Evolutionary conservation across 2,329 filamentous ascomycete species (phyloP), one percentile per base, ranked within the genome.

Genomic region (Verticillium nonalfalfae): DNA sequence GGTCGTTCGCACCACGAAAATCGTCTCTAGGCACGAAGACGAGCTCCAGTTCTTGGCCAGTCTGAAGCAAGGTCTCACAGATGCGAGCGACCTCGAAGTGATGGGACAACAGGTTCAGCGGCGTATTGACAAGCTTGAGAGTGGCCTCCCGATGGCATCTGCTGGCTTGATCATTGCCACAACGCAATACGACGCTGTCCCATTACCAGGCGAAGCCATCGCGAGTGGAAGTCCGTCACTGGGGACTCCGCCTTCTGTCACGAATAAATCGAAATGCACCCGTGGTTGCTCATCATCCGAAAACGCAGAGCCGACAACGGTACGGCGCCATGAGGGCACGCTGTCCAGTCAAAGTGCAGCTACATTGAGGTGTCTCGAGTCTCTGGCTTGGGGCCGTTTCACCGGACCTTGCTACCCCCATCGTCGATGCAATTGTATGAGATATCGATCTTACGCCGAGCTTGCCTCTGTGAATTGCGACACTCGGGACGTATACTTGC

Each of bases 301-400:
- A 7, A 58, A 6, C 33, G 33, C 21, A n/a, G 38, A 45, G 14
- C 14, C n/a, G 21, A 7, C 7, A 7, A 7, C 14, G 18, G 4
- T n/a, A n/a, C 45, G 45, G 10, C 45, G 45, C 18, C 18, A 50
- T 9, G 45, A 26, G 11, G 45, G 45, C 18, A 26, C 45, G 2
- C 21, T n/a, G n/a, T 50, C 45, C 45, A 50, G 45, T 18, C 21
- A 50, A 18, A 50, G 45, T 13, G 39, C 14, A 26, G 33, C 36
- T 26, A 31, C 54, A 21, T 62, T 74, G 21, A 73, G 71, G 0
- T 70, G 71, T 1, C 69, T 76, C 13, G 74, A 76, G 63, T 70
- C 73, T 63, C 68, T 75, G 15, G 73, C 73, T 2, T 76, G 74
- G 74, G 72, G 72, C n/a, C 69, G 74, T 54, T 72, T 73, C 56